Conservation (phyloP, 768 basidiomycete genomes). For the Collybia nuda region DNA sequence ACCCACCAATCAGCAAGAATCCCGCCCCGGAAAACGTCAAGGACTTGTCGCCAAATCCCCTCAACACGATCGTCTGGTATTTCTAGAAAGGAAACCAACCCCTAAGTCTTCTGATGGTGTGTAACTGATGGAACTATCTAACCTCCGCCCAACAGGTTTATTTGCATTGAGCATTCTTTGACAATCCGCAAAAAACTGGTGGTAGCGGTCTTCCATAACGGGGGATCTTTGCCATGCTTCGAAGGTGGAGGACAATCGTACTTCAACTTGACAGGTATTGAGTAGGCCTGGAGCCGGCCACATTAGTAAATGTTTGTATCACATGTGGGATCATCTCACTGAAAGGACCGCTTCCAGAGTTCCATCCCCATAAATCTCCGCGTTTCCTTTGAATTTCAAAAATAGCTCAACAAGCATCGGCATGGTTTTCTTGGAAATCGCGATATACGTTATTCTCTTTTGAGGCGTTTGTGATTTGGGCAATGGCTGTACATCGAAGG, state of each 20-base stretch:
- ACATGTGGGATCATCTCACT: conserved; percentile 40
- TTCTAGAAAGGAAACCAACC: conserved; percentile 27
- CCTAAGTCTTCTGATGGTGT: not conserved
- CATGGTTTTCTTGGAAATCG: conserved; percentile 85
- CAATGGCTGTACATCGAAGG: conserved; percentile 56
- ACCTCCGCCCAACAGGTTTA: conserved; percentile 55
- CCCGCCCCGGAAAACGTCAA: conserved; percentile 80
- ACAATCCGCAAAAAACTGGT: conserved; percentile 72
- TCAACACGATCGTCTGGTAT: conserved; percentile 67
- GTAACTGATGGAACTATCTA: conserved; percentile 7
- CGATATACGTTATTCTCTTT: conserved; percentile 85
- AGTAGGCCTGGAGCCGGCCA: conserved; percentile 61
- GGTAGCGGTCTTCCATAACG: conserved; percentile 96
- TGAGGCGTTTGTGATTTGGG: conserved; percentile 42
- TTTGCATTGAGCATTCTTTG: conserved; percentile 57
- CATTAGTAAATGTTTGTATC: not conserved
- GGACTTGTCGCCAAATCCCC: conserved; percentile 81
- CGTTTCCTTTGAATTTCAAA: conserved; percentile 57
- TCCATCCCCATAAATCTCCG: conserved; percentile 73
- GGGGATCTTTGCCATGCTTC: conserved; percentile 82
- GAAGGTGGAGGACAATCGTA: conserved; percentile 92
- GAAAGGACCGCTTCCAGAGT: conserved; percentile 83
- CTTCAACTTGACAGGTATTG: conserved; percentile 90
- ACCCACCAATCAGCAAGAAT: conserved; percentile 84
- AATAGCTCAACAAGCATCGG: conserved; percentile 81